Conservation (phyloP, 306 rosid species). For the Trifolium fragiferum region DNA sequence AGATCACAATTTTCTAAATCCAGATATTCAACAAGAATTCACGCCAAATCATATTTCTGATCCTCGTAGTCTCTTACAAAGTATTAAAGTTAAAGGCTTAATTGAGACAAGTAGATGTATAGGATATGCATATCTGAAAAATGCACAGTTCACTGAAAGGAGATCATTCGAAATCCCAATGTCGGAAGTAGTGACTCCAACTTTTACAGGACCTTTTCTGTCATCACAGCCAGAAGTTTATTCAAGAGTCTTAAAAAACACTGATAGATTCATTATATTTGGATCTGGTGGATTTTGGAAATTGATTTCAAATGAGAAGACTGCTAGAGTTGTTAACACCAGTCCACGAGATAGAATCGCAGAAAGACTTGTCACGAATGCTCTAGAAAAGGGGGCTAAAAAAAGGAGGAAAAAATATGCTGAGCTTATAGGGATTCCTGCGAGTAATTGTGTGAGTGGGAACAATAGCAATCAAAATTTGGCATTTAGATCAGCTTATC, state of each 20-base stretch:
- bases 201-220: background rate
- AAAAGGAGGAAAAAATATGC: background rate
- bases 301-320: background rate
- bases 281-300: slow-evolving; percentile 12
- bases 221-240: background rate
- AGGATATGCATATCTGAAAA: background rate
- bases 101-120: background rate
- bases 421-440: background rate
- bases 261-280: background rate
- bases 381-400: background rate
- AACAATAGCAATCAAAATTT: background rate
- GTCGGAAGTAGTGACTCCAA: too few species aligned
- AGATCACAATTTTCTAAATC: background rate
- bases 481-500: background rate
- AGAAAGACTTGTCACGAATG: background rate
- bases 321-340: background rate
- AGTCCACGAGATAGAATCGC: background rate
- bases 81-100: background rate
- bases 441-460: background rate
- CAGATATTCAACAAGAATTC: background rate
- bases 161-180: background rate
- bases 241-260: slow-evolving; percentile 1
- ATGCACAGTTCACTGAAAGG: background rate
- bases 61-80: too few species aligned
- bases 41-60: too few species aligned